A percentile compares a stretch with the other conserved stretches of the same genome.
phyloP scores from a whole-genome alignment of 352 stramenopile species.

The Pythium sukuiense region DNA sequence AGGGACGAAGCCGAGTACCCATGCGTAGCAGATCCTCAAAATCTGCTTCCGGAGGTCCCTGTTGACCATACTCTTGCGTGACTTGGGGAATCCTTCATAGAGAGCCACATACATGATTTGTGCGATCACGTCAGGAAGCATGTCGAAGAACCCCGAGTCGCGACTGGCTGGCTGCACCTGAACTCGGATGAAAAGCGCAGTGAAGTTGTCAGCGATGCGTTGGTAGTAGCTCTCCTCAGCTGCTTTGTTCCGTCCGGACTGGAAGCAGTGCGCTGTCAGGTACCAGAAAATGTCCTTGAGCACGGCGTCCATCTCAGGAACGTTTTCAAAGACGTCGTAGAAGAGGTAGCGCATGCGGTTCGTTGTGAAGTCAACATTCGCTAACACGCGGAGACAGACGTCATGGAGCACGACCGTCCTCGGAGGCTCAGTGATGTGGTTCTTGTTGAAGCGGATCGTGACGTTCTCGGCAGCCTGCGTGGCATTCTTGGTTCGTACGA shows the following conservation, averaged over 20 bases:
- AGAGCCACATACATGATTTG: conserved; percentile 66
- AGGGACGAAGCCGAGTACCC: conserved; percentile 66
- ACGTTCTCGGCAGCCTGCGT: conserved; percentile 67
- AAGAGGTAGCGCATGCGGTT: conserved; percentile 39
- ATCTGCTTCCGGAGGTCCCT: conserved; percentile 39
- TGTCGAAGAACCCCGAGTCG: conserved; percentile 55
- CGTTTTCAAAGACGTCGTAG: conserved; percentile 41
- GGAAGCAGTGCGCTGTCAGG: conserved; percentile 59
- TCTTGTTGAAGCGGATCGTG: conserved; percentile 52
- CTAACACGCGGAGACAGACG: conserved; percentile 55
- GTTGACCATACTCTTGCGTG: conserved; percentile 44
- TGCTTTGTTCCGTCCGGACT: conserved; percentile 38
- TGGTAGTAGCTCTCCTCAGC: conserved; percentile 51
- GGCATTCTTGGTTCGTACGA: conserved; percentile 70
- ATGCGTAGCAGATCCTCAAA: conserved; percentile 53
- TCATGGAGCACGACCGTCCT: conserved; percentile 49
- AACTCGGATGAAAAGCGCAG: conserved; percentile 56
- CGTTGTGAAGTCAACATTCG: conserved; percentile 36
- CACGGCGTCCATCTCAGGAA: conserved; percentile 48
- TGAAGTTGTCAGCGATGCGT: conserved; percentile 72
- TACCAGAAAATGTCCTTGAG: conserved; percentile 83
- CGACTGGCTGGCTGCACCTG: conserved; percentile 53
- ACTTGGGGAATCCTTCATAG: conserved; percentile 74
- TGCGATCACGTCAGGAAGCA: conserved; percentile 53
- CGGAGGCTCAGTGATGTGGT: conserved; percentile 48